Evolutionary conservation across 75 land plant genomes (phyloP).

Genomic region (Picea sitchensis): DNA sequence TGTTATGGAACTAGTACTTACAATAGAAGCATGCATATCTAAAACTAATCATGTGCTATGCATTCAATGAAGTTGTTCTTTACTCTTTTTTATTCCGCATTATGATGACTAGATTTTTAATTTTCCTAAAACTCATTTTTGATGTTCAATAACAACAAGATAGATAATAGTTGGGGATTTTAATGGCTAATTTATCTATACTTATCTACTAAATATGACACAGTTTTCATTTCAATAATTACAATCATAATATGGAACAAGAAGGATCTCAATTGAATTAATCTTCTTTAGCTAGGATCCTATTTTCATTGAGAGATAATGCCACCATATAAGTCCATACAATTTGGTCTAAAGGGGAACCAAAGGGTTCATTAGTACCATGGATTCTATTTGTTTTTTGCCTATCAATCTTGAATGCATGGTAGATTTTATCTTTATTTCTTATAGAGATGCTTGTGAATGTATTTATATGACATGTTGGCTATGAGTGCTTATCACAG

Average conservation of each 20-base stretch:
- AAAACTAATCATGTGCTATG: not conserved
- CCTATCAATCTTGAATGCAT: too few relatives aligned
- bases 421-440: too few relatives aligned
- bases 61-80: not conserved
- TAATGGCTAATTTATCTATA: not conserved
- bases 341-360: not conserved
- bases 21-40: not conserved
- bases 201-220: not conserved
- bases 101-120: not conserved
- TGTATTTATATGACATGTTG: too few relatives aligned
- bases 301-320: not conserved
- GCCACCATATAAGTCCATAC: not conserved
- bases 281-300: too few relatives aligned
- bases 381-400: not conserved
- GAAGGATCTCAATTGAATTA: not conserved
- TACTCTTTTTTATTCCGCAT: not conserved
- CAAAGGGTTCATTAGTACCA: not conserved
- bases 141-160: not conserved
- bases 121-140: not conserved
- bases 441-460: too few relatives aligned
- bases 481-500: too few relatives aligned
- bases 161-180: not conserved
- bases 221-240: not conserved
- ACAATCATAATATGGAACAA: not conserved
- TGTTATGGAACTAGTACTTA: constrained; percentile 52